Evolutionary conservation across 805 yeast species (phyloP).

Genomic region (Zygosaccharomyces rouxii): DNA sequence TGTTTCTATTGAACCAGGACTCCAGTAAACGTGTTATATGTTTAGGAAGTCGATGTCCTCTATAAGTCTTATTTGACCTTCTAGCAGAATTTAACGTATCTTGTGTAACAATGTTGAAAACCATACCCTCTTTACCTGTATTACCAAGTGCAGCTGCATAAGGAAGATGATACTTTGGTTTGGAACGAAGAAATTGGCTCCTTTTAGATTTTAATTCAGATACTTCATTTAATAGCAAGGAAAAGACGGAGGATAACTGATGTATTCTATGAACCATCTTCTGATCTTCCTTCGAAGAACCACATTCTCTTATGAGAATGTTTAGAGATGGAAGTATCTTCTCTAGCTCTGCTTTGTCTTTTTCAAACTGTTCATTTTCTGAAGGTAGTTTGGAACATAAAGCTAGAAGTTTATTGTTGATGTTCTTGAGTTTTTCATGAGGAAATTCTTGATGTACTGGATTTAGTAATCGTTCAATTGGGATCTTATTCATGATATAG

Average conservation of each 20-base stretch:
- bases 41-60: slow-evolving; percentile 23
- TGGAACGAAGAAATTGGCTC: background rate
- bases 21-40: slow-evolving; percentile 15
- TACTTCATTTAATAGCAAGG: slow-evolving; percentile 6
- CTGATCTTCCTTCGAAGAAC: slow-evolving; percentile 4
- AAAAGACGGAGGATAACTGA: slow-evolving; percentile 14
- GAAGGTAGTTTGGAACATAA: slow-evolving; percentile 14
- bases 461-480: slow-evolving; percentile 20
- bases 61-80: slow-evolving; percentile 11
- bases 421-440: slow-evolving; percentile 7
- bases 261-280: slow-evolving; percentile 8
- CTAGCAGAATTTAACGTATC: slow-evolving; percentile 12
- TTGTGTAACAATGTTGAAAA: slow-evolving; percentile 19
- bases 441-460: slow-evolving; percentile 10
- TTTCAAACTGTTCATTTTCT: background rate
- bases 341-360: background rate
- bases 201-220: background rate
- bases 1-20: slow-evolving; percentile 18
- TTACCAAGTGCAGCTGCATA: background rate
- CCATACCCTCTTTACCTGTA: background rate
- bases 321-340: background rate
- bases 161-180: background rate
- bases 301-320: background rate
- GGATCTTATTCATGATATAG: slow-evolving; percentile 18
- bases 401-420: slow-evolving; percentile 10